Evolutionary conservation across 1,284 basidiomycete genomes (phyloP).

Genomic region (Leccinum ponderosum): DNA sequence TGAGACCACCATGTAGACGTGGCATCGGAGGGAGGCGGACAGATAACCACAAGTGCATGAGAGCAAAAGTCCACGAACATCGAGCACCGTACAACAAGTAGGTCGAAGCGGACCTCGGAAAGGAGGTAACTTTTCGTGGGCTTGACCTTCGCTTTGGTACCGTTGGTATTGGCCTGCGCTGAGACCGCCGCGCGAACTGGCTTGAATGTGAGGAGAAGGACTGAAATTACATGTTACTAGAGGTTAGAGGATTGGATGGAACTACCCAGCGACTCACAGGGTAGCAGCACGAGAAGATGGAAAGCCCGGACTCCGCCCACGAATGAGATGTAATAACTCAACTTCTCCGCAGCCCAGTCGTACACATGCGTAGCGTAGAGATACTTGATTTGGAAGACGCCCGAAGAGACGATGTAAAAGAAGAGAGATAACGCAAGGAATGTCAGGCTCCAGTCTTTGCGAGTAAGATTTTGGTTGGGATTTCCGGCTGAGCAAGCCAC

Average conservation of each 20-base stretch:
- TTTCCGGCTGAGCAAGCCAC: constrained; percentile 21
- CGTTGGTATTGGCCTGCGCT: constrained; percentile 10
- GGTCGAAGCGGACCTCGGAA: constrained; percentile 70
- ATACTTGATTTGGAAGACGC: constrained; percentile 60
- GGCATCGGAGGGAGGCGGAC: constrained; percentile 42
- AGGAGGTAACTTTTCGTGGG: constrained; percentile 51
- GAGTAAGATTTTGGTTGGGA: constrained; percentile 17
- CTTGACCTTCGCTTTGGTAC: constrained; percentile 40
- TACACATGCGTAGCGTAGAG: constrained; percentile 58
- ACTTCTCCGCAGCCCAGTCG: constrained; percentile 57
- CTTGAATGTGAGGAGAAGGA: constrained; percentile 48
- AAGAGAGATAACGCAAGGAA: constrained; percentile 50
- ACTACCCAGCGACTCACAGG: constrained; percentile 41
- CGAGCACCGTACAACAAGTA: constrained; percentile 57
- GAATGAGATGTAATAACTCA: constrained; percentile 65
- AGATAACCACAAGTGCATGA: constrained; percentile 55
- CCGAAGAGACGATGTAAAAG: constrained; percentile 48
- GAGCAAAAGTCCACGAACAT: constrained; percentile 67
- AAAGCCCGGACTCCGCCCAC: constrained; percentile 51
- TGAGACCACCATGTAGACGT: constrained; percentile 37
- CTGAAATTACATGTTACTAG: constrained; percentile 30
- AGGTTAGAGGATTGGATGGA: background rate
- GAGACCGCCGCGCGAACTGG: constrained; percentile 35
- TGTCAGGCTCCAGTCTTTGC: constrained; percentile 61
- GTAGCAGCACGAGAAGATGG: constrained; percentile 56